Conservation (phyloP, 106 monocot species). For the Dactylorhiza incarnata region DNA sequence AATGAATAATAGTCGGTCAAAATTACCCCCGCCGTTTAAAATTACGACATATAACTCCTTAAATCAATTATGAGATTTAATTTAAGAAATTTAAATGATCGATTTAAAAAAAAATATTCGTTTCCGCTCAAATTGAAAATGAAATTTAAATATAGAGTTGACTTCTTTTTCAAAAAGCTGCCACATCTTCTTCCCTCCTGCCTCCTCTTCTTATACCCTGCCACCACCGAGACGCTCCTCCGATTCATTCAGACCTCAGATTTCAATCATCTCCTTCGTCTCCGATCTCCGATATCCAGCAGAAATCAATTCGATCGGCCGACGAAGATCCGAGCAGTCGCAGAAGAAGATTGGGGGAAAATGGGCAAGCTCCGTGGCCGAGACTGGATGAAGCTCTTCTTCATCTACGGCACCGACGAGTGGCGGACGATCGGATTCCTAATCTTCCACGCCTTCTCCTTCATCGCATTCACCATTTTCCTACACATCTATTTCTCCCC, state of each 20-base stretch:
- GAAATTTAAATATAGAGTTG: too few relatives aligned
- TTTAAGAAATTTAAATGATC: too few relatives aligned
- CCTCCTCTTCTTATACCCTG: neutral
- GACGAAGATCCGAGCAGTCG: neutral
- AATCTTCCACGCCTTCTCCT: conserved; percentile 33
- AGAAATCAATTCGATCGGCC: neutral
- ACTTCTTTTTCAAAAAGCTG: neutral
- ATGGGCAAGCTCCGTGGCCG: conserved; percentile 3
- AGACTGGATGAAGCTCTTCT: conserved; percentile 58
- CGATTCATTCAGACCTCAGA: too few relatives aligned
- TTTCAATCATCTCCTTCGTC: neutral
- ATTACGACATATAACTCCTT: too few relatives aligned
- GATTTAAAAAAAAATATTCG: too few relatives aligned
- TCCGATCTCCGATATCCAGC: neutral
- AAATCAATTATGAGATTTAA: too few relatives aligned
- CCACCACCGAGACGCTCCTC: neutral
- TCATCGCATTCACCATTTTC: conserved; percentile 22
- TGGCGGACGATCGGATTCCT: conserved; percentile 47
- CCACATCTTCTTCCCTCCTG: neutral
- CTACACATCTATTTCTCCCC: conserved; percentile 29
- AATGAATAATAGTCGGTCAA: too few relatives aligned
- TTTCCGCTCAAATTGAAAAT: too few relatives aligned
- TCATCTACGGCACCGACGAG: conserved; percentile 57
- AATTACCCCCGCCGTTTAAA: too few relatives aligned
- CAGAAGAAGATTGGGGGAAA: neutral